Evolutionary conservation across 2,329 filamentous ascomycete species (phyloP), one percentile per base, ranked within the genome.

Genomic region (Colletotrichum sp.): DNA sequence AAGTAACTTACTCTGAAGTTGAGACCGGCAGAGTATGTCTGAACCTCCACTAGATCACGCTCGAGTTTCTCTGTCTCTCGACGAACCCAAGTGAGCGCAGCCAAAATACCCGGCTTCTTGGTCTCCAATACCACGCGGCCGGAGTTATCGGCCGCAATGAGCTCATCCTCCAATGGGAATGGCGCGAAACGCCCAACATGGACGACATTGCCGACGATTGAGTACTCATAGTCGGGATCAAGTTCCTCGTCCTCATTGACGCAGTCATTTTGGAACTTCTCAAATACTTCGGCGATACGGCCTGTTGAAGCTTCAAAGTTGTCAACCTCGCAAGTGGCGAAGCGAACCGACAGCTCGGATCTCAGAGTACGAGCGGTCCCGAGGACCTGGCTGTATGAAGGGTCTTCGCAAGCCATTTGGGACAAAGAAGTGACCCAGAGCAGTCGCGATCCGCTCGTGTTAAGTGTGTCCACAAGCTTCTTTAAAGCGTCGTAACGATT

Each of bases 321-420:
- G 6, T 81, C 78, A 4, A 84, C 78, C 68, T 85, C 84, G 12
- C 81, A 79, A 0, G 83, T 84, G 28, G 80, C 78, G 44, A 85
- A 79, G 8, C 78, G 69, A 2, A 82, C 39, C 0, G 64, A 63
- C 30, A 79, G 65, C 77, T 85, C 83, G 6, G 75, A 77, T 21
- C 82, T 81, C 7, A 84, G 72, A 1, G 80, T 80, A 2, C 84
- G 77, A 3, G 80, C 79, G 0, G 79, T 52, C 1, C 84, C 84
- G 21, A 84, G 73, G 9, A 79, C 66, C 32, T 79, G 79, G 0
- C 81, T 81, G 16, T 79, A 81, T 21, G 73, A 30, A 0, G 83
- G 83, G 36, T 82, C 79, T 3, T 24, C 5, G 64, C 81, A 83
- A 1, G 68, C 34, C 2, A 81, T 75, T 28, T 84, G 81, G 4